These are phyloP conservation scores for Trypanosoma conorhini DNA, from an alignment of 208 protist genomes.

Conservation along the genomic window DNA sequence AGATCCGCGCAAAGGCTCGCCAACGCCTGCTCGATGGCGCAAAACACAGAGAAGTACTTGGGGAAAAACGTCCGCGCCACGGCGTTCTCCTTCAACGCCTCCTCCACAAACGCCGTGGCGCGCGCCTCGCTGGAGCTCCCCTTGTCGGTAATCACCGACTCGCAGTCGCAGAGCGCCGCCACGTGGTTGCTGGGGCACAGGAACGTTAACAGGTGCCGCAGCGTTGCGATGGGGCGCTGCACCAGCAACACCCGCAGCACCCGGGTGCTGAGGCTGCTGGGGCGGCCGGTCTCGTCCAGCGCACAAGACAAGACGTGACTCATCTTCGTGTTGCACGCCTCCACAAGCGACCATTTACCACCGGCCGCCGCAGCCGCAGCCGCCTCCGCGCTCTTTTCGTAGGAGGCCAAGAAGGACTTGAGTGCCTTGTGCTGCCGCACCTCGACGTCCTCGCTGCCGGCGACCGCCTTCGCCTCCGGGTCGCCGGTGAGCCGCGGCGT, in stretches of 20 bases:
- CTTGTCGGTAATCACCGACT: conserved; percentile 42
- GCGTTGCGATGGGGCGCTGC: conserved; percentile 38
- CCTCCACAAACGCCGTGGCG: conserved; percentile 18
- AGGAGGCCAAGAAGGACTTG: conserved; percentile 7
- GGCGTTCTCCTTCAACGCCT: conserved; percentile 15
- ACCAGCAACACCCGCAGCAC: conserved; percentile 27
- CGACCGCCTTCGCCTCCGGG: not conserved
- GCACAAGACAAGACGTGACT: conserved; percentile 24
- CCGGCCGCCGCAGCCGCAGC: not conserved
- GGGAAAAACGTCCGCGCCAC: conserved; percentile 41
- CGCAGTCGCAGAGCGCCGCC: conserved; percentile 26
- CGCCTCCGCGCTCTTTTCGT: not conserved
- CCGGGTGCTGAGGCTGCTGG: conserved; percentile 9
- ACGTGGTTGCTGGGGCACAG: conserved; percentile 27
- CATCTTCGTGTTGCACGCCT: conserved; percentile 22
- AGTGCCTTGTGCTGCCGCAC: conserved; percentile 12
- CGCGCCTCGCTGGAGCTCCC: conserved; percentile 13
- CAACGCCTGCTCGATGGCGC: conserved; percentile 36
- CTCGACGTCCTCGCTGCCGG: not conserved
- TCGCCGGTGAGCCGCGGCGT: not conserved
- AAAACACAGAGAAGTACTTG: conserved; percentile 36
- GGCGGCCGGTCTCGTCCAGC: conserved; percentile 7
- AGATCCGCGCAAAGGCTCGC: conserved; percentile 28
- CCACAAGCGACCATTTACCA: conserved; percentile 8
- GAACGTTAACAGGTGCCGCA: conserved; percentile 35